phyloP scores from a whole-genome alignment of 805 yeast species.

The Candida ponderosae region DNA sequence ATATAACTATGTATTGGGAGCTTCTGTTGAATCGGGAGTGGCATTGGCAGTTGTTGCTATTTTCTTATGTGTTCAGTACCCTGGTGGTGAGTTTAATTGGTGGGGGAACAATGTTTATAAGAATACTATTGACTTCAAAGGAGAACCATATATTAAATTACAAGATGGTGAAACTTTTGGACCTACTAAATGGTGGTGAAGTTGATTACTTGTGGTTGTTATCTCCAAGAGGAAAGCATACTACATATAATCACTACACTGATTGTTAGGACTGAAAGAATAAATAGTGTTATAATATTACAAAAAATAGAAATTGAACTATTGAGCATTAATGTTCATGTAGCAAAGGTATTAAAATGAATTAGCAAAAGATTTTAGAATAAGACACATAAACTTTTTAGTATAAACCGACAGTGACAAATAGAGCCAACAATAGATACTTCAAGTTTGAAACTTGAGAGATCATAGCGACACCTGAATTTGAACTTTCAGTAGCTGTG shows the following conservation, averaged over 20 bases:
- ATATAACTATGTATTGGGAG: constrained; percentile 51
- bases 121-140: constrained; percentile 27
- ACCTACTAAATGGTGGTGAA: constrained; percentile 38
- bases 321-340: background rate
- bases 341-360: background rate
- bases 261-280: background rate
- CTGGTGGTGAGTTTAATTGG: constrained; percentile 38
- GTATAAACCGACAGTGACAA: too few relatives aligned
- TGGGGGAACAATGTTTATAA: constrained; percentile 52
- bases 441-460: too few relatives aligned
- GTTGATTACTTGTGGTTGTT: too few relatives aligned
- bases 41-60: constrained; percentile 51
- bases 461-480: too few relatives aligned
- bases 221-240: too few relatives aligned
- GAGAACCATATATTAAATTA: constrained; percentile 25
- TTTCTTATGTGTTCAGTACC: constrained; percentile 43
- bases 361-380: too few relatives aligned
- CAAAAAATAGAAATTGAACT: background rate
- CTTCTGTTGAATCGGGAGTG: constrained; percentile 58
- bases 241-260: too few relatives aligned
- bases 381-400: too few relatives aligned
- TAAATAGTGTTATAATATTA: background rate
- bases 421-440: too few relatives aligned
- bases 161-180: constrained; percentile 41
- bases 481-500: too few relatives aligned